These are phyloP conservation scores for Solanum hybrid DNA, from an alignment of 305 asterid species.

Conservation along the genomic window DNA sequence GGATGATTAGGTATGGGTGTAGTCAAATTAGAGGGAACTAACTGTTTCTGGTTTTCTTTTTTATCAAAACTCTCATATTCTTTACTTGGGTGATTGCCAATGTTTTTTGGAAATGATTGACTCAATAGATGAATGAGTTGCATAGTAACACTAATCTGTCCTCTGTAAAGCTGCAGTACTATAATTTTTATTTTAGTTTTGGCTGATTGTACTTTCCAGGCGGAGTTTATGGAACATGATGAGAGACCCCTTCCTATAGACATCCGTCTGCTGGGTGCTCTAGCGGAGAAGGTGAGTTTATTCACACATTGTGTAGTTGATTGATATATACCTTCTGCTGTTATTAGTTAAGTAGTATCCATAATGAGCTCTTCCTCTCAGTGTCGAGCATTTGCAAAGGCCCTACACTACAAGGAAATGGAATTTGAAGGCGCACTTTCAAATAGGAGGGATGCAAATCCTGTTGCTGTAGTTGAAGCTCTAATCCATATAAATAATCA, in stretches of 20 bases:
- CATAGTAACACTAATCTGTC: neutral
- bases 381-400: constrained; percentile 99
- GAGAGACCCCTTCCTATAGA: constrained; percentile 97
- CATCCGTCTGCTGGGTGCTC: constrained; percentile 96
- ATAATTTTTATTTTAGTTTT: neutral
- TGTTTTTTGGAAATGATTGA: neutral
- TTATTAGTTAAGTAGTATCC: neutral
- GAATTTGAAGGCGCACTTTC: constrained; percentile 93
- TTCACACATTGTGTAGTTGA: constrained; percentile 9
- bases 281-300: constrained; percentile 77
- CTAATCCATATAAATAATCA: constrained; percentile 97
- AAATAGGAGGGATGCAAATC: constrained; percentile 84
- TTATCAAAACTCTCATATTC: neutral
- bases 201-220: constrained; percentile 42
- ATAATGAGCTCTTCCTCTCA: constrained; percentile 29
- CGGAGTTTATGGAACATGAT: constrained; percentile 99
- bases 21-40: neutral
- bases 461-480: constrained; percentile 94
- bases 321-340: neutral
- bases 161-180: neutral
- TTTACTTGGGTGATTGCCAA: neutral
- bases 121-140: neutral
- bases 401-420: constrained; percentile 96
- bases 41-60: neutral
- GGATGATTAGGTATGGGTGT: neutral